These are phyloP conservation scores for Anaeromyces robustus DNA, from an alignment of 192 early-diverging fungal genomes.

Conservation along the genomic window DNA sequence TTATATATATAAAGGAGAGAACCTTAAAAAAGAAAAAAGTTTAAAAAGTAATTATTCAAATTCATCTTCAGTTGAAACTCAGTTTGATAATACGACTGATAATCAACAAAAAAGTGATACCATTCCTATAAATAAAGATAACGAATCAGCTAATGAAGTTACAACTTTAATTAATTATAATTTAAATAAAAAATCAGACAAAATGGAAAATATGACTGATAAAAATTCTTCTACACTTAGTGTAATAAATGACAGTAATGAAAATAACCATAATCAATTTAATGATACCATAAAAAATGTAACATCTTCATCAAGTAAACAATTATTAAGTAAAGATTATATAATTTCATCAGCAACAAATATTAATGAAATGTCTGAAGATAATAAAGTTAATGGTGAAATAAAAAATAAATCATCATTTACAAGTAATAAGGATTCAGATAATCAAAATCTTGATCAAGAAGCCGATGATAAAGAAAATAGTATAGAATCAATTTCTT, in stretches of 20 bases:
- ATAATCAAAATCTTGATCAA: neutral
- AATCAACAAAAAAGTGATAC: neutral
- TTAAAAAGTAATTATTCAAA: neutral
- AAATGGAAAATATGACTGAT: neutral
- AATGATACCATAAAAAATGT: too few relatives aligned
- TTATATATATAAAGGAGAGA: neutral
- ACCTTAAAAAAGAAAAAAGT: neutral
- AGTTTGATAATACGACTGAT: neutral
- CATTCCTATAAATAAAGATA: neutral
- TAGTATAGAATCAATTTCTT: neutral
- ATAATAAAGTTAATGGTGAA: too few relatives aligned
- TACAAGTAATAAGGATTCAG: too few relatives aligned
- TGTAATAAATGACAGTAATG: too few relatives aligned
- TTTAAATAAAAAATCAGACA: neutral
- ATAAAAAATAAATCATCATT: too few relatives aligned
- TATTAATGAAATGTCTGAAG: too few relatives aligned
- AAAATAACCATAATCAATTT: too few relatives aligned
- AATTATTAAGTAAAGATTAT: too few relatives aligned
- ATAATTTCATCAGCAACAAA: too few relatives aligned
- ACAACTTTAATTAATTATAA: neutral
- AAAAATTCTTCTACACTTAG: too few relatives aligned
- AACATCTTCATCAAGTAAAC: too few relatives aligned
- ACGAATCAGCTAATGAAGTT: neutral
- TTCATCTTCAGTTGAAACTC: neutral
- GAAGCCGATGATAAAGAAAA: neutral